Conservation (phyloP, 495 filamentous ascomycete species). For the Aspergillus wentii region DNA sequence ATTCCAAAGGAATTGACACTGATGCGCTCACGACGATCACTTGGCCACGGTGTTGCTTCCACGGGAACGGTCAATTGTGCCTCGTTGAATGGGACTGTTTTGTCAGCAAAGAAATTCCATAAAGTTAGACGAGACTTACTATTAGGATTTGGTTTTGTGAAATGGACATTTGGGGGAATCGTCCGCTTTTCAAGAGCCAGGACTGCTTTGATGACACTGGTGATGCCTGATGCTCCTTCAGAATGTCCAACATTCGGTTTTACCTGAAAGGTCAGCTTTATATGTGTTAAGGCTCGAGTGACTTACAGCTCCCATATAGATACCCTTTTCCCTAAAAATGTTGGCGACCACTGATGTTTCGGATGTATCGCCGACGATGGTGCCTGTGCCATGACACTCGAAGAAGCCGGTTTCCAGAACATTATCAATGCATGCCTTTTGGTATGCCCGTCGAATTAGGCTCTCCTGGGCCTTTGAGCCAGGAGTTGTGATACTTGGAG, state of each 20-base stretch:
- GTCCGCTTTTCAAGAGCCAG: conserved; percentile 41
- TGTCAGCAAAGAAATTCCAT: neutral
- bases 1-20: conserved; percentile 10
- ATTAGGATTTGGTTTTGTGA: conserved; percentile 8
- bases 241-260: conserved; percentile 47
- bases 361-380: conserved; percentile 26
- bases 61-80: conserved; percentile 2
- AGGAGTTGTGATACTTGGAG: conserved; percentile 12
- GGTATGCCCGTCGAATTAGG: conserved; percentile 26
- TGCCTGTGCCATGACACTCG: conserved; percentile 52
- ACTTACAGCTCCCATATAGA: conserved; percentile 16
- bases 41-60: conserved; percentile 10
- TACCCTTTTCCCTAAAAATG: conserved; percentile 10
- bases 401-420: conserved; percentile 30
- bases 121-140: conserved; percentile 7
- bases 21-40: conserved; percentile 9
- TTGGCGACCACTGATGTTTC: conserved; percentile 19
- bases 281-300: neutral
- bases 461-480: conserved; percentile 14
- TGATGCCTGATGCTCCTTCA: conserved; percentile 48
- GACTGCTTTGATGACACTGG: conserved; percentile 50
- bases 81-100: neutral
- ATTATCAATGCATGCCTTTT: conserved; percentile 13
- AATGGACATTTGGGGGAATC: conserved; percentile 44
- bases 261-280: conserved; percentile 16